Conservation (phyloP, 495 filamentous ascomycete genomes). For the Hypomontagnella submonticulosa region DNA sequence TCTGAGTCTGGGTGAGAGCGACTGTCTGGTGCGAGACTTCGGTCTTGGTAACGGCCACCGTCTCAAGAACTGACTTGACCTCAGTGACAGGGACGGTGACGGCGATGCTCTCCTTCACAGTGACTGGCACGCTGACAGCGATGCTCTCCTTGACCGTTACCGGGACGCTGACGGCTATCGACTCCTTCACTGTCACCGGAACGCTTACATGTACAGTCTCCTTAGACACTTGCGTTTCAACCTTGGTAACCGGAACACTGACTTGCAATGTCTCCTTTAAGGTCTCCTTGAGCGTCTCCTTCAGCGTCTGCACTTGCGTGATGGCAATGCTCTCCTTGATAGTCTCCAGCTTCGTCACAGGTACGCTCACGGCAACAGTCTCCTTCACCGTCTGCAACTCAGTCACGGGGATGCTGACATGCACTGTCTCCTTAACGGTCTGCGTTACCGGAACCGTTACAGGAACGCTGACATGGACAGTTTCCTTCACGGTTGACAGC, state of each 20-base stretch:
- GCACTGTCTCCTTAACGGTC: slow-evolving; percentile 12
- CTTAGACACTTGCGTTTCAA: too few relatives aligned
- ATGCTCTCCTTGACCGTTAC: background rate
- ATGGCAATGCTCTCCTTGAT: slow-evolving; percentile 21
- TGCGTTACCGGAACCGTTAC: slow-evolving; percentile 11
- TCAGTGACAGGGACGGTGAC: slow-evolving; percentile 16
- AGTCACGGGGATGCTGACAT: slow-evolving; percentile 20
- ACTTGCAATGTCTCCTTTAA: slow-evolving; percentile 4
- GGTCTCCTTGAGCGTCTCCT: slow-evolving; percentile 15
- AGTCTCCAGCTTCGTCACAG: slow-evolving; percentile 16
- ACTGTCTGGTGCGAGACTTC: slow-evolving; percentile 22
- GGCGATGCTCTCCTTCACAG: slow-evolving; percentile 18
- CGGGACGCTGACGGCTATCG: slow-evolving; percentile 9
- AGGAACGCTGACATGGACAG: slow-evolving; percentile 19
- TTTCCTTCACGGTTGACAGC: slow-evolving; percentile 22
- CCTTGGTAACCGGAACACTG: too few relatives aligned
- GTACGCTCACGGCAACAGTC: slow-evolving; percentile 15
- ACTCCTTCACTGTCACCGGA: slow-evolving; percentile 13
- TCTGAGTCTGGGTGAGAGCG: slow-evolving; percentile 33
- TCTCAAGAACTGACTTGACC: slow-evolving; percentile 18
- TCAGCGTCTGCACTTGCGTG: slow-evolving; percentile 5
- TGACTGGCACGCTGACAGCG: background rate
- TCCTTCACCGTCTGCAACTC: slow-evolving; percentile 22
- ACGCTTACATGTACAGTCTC: too few relatives aligned
- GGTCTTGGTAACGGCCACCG: slow-evolving; percentile 26